phyloP scores from a whole-genome alignment of 202 grass and related monocot species.

The Panicum virgatum region DNA sequence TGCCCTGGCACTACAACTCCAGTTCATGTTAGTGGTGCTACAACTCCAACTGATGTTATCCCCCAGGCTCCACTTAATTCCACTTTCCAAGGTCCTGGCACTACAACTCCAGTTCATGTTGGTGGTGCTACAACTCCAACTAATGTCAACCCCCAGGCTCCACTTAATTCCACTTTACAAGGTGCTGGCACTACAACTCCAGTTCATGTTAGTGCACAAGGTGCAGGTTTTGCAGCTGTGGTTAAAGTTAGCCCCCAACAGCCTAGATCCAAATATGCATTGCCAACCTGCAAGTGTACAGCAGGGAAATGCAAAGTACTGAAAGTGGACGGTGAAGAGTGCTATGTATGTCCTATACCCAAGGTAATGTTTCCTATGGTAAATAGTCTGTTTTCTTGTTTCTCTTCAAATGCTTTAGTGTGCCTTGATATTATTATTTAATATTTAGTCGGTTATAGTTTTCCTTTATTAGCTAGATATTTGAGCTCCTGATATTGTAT shows the following conservation, averaged over 20 bases:
- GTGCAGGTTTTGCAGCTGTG: background rate
- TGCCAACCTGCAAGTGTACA: conserved; percentile 48
- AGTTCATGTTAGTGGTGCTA: conserved; percentile 11
- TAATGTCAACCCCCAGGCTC: conserved; percentile 22
- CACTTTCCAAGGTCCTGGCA: too few relatives aligned
- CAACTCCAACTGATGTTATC: too few relatives aligned
- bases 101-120: too few relatives aligned
- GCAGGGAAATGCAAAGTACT: conserved; percentile 45
- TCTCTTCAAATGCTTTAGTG: conserved; percentile 4
- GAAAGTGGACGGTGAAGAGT: conserved; percentile 17
- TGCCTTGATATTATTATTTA: background rate
- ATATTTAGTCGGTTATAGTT: background rate
- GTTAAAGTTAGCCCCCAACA: conserved; percentile 28
- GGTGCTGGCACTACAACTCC: background rate
- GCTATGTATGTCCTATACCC: conserved; percentile 52
- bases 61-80: too few relatives aligned
- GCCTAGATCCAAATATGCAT: conserved; percentile 1
- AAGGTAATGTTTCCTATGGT: conserved; percentile 52
- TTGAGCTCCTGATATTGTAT: conserved; percentile 10
- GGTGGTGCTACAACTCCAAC: conserved; percentile 23
- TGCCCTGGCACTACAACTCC: background rate
- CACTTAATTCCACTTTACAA: background rate
- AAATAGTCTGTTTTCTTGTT: background rate
- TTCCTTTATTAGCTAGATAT: conserved; percentile 20
- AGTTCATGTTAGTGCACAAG: conserved; percentile 12